Evolutionary conservation across 768 basidiomycete genomes (phyloP), one percentile per base, ranked within the genome.

Genomic region (Serpula lacrymans): DNA sequence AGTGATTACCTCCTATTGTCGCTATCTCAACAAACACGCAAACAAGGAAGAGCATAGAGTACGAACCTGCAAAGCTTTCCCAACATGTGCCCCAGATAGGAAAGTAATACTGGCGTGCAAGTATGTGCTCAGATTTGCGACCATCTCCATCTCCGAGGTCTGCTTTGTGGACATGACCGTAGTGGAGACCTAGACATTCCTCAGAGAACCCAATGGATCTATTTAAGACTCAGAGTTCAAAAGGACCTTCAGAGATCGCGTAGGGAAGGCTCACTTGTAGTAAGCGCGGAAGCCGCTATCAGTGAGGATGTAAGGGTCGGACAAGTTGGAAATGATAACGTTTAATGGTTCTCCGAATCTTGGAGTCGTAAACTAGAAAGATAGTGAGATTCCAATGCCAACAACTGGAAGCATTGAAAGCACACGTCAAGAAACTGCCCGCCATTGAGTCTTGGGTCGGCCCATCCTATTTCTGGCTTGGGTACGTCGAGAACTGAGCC

Each of bases 31-130:
- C 46, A 33, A 42, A 16, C 12, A 45, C 32, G 41, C 16, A 39
- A 21, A 13, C 37, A 6, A 26, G 37, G 30, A 0, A 13, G 4
- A 25, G 17, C n/a, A 37, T 9, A 8, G 23, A 10, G 16, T 22
- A 46, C 59, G 39, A 36, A 72, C 83, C 83, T 48, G 80, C 72
- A 17, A 92, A 60, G 51, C 80, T 88, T 69, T 93, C 89, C 85
- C 90, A 89, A 60, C 90, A 93, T 0, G 88, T 88, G 20, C 90
- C 90, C 74, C 79, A 82, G 25, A 82, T 63, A 4, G 88, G 87
- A 50, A 77, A 75, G 61, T 88, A 90, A 46, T 82, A 69, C 50
- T 93, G 89, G 17, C 90, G 77, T 17, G 80, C 82, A 34, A 92
- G 74, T 55, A 80, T 75, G 46, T 80, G 73, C 55, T 93, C 83